Evolutionary conservation across 2,329 filamentous ascomycete genomes (phyloP).

Genomic region (Chaetomium olivaceum): DNA sequence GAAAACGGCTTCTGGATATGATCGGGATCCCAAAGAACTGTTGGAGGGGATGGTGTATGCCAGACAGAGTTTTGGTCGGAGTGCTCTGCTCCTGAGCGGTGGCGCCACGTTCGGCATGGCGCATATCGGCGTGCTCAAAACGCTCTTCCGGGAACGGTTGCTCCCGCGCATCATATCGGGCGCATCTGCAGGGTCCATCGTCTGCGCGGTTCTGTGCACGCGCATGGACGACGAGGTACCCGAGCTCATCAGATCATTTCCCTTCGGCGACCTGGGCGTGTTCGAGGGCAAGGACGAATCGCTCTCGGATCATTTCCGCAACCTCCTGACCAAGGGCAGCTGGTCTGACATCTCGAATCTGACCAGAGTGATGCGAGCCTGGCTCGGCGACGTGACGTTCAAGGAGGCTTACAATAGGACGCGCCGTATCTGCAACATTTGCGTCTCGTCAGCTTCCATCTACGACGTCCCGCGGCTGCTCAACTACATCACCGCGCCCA

Average conservation of each 20-base stretch:
- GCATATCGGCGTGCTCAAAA: conserved; percentile 84
- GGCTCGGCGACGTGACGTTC: conserved; percentile 89
- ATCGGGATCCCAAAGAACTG: conserved; percentile 58
- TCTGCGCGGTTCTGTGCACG: conserved; percentile 77
- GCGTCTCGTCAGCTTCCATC: conserved; percentile 82
- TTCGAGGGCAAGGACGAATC: conserved; percentile 68
- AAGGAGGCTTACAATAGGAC: conserved; percentile 96
- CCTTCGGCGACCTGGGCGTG: conserved; percentile 76
- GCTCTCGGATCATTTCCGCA: conserved; percentile 66
- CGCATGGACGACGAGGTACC: conserved; percentile 78
- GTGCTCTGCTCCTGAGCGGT: conserved; percentile 78
- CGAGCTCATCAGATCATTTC: conserved; percentile 66
- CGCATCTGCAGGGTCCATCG: conserved; percentile 83
- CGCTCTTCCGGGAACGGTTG: conserved; percentile 71
- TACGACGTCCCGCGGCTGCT: conserved; percentile 85
- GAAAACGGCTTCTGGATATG: conserved; percentile 53
- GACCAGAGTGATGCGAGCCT: conserved; percentile 73
- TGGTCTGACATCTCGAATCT: conserved; percentile 85
- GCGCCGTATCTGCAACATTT: conserved; percentile 87
- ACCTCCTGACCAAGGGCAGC: conserved; percentile 77
- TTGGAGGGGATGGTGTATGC: conserved; percentile 71
- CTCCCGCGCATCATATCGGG: conserved; percentile 86
- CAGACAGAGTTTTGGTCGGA: conserved; percentile 81
- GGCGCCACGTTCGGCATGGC: conserved; percentile 91
- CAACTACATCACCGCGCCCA: conserved; percentile 91